Evolutionary conservation across 805 yeast genomes (phyloP).

Genomic region (Myxozyma kluyveri): DNA sequence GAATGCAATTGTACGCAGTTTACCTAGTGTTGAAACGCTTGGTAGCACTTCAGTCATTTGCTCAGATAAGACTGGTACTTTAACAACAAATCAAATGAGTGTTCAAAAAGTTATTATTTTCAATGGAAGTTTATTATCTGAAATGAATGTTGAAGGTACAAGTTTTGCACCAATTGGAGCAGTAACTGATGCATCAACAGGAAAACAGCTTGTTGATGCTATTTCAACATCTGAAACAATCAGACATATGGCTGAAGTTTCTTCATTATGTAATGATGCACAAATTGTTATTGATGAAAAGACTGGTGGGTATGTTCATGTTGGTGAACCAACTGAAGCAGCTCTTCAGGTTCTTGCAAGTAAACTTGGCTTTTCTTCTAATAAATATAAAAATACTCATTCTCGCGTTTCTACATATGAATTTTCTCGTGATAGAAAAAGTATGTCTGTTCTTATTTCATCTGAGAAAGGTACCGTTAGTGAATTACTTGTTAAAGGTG

Average conservation of each 20-base stretch:
- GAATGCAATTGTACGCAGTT: conserved; percentile 47
- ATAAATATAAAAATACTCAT: conserved; percentile 21
- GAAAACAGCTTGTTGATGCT: conserved; percentile 3
- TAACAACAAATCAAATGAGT: conserved; percentile 44
- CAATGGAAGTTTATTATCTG: conserved; percentile 36
- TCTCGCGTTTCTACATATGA: conserved; percentile 42
- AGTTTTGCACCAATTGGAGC: conserved; percentile 19
- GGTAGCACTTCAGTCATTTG: conserved; percentile 58
- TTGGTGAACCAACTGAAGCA: conserved; percentile 59
- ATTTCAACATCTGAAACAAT: conserved; percentile 11
- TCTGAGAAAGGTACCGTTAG: conserved; percentile 29
- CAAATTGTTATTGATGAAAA: conserved; percentile 36
- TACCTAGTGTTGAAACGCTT: conserved; percentile 53
- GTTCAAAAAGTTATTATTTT: conserved; percentile 39
- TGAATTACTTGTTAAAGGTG: conserved; percentile 50
- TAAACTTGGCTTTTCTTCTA: conserved; percentile 37
- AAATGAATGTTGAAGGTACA: conserved; percentile 44
- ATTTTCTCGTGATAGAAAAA: conserved; percentile 50
- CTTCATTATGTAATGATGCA: conserved; percentile 45
- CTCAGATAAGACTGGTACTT: conserved; percentile 50
- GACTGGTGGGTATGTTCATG: conserved; percentile 36
- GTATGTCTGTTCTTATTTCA: conserved; percentile 51
- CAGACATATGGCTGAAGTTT: conserved; percentile 42
- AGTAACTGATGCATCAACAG: conserved; percentile 27
- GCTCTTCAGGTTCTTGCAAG: conserved; percentile 46